Evolutionary conservation across 805 yeast species (phyloP).

Genomic region (Pichia exigua): DNA sequence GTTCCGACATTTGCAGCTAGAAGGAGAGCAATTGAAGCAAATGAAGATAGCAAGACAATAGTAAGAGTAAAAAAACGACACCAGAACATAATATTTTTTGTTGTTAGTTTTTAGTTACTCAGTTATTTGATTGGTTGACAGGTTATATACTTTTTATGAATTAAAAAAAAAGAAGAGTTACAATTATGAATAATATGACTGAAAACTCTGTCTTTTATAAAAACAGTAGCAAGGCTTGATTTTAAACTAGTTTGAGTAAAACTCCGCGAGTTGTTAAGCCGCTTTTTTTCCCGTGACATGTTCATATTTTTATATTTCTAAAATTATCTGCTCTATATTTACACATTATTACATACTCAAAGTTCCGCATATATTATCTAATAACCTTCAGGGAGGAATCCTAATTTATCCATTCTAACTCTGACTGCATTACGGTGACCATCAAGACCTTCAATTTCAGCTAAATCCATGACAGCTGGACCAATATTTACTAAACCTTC

Average conservation of each 20-base stretch:
- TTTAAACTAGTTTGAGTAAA: too few species aligned
- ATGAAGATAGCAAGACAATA: conserved; percentile 18
- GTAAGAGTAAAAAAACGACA: conserved; percentile 6
- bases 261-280: too few species aligned
- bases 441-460: conserved; percentile 93
- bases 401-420: conserved; percentile 81
- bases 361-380: not conserved
- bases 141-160: too few species aligned
- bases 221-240: too few species aligned
- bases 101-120: too few species aligned
- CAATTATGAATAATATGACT: too few species aligned
- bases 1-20: conserved; percentile 48
- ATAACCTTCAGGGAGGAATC: conserved; percentile 28
- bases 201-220: too few species aligned
- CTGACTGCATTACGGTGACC: conserved; percentile 97
- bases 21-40: conserved; percentile 38
- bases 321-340: not conserved
- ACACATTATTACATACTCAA: not conserved
- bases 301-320: not conserved
- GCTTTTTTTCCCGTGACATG: too few species aligned
- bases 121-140: too few species aligned
- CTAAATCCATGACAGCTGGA: conserved; percentile 92
- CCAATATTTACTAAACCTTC: conserved; percentile 86
- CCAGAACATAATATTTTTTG: too few species aligned
- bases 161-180: too few species aligned